These are phyloP conservation scores for Mallotus nudiflorus DNA, from an alignment of 345 rosid species.

Conservation along the genomic window DNA sequence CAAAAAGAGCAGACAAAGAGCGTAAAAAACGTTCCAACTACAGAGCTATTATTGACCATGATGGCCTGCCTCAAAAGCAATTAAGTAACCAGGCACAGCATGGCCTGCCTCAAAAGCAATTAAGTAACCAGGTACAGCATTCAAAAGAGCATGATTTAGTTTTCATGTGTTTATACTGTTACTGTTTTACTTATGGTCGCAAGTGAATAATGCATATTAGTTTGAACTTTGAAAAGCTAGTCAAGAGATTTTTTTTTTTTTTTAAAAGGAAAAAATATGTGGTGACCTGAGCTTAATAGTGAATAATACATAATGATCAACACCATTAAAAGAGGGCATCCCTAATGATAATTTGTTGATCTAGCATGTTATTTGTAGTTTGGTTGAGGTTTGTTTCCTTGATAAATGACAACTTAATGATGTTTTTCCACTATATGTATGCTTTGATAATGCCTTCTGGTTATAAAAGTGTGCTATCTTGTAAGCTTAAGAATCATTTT, in stretches of 20 bases:
- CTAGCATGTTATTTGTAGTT: background rate
- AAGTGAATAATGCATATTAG: background rate
- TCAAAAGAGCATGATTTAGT: background rate
- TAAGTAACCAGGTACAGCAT: conserved; percentile 49
- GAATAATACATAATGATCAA: too few relatives aligned
- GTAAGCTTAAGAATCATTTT: conserved; percentile 4
- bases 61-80: conserved; percentile 74
- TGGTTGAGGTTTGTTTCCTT: background rate
- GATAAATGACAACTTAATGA: background rate
- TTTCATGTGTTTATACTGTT: background rate
- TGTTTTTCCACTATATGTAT: background rate
- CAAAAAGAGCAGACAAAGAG: conserved; percentile 72
- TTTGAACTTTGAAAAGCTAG: background rate
- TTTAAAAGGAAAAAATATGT: background rate
- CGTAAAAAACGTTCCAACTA: conserved; percentile 58
- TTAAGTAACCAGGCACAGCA: too few relatives aligned
- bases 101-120: conserved; percentile 69
- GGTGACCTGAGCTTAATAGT: background rate
- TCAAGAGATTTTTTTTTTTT: background rate
- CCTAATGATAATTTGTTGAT: background rate
- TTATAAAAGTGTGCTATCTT: background rate
- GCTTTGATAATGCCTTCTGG: background rate
- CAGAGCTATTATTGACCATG: conserved; percentile 83
- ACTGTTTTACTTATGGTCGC: background rate
- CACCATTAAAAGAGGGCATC: too few relatives aligned